Evolutionary conservation across 2,329 filamentous ascomycete genomes (phyloP).

Genomic region (Diaporthe eres): DNA sequence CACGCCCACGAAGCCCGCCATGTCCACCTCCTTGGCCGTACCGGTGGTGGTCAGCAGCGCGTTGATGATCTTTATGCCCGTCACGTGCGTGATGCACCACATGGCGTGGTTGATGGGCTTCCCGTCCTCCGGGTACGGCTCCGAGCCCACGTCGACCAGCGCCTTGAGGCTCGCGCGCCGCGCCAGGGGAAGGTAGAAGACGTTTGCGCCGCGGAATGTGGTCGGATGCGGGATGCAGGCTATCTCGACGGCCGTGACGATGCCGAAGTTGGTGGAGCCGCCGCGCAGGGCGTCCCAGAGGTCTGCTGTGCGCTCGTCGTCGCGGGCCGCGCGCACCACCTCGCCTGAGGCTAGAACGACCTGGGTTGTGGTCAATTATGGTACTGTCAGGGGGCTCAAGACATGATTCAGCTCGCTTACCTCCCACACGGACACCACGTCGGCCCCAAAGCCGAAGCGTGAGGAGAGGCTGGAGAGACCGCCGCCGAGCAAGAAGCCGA

Average conservation of each 20-base stretch:
- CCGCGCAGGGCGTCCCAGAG: conserved; percentile 21
- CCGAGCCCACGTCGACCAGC: not conserved
- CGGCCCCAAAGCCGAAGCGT: not conserved
- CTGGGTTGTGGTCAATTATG: not conserved
- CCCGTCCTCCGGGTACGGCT: not conserved
- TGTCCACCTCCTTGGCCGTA: not conserved
- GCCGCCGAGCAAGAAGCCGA: conserved; percentile 30
- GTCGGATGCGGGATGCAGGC: conserved; percentile 18
- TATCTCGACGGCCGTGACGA: conserved; percentile 30
- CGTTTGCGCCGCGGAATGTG: not conserved
- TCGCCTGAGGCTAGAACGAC: conserved; percentile 26
- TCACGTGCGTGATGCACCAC: conserved; percentile 11
- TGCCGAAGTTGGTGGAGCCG: conserved; percentile 31
- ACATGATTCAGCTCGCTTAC: not conserved
- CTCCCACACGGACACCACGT: conserved; percentile 24
- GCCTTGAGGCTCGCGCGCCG: conserved; percentile 10
- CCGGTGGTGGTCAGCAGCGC: conserved; percentile 5
- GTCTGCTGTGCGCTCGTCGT: conserved; percentile 13
- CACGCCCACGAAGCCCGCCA: conserved; percentile 5
- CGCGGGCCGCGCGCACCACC: conserved; percentile 14
- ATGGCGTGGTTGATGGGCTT: conserved; percentile 19
- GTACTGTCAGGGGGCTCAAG: not conserved
- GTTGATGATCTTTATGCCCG: conserved; percentile 22
- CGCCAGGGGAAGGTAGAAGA: conserved; percentile 27
- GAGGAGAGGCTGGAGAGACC: conserved; percentile 23